phyloP scores from a whole-genome alignment of 2,329 filamentous ascomycete species.

The Aspergillus hiratsukae region DNA sequence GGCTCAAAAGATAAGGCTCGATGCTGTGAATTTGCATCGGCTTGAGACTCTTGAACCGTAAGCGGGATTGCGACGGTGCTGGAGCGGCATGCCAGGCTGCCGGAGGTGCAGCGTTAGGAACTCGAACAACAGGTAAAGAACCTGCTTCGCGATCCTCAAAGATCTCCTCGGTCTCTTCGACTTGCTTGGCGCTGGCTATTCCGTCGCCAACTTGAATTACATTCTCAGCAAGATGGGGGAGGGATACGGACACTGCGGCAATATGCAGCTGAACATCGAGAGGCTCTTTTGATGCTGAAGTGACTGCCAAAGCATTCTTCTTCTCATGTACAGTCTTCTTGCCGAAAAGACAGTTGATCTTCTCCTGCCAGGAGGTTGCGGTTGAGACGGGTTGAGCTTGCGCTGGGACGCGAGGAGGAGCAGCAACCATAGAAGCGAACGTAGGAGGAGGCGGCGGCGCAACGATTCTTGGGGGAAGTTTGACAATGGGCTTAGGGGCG shows the following conservation, averaged over 20 bases:
- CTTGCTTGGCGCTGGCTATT: constrained; percentile 58
- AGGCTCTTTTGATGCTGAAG: constrained; percentile 63
- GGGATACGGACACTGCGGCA: constrained; percentile 64
- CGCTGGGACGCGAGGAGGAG: constrained; percentile 29
- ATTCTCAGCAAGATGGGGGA: constrained; percentile 49
- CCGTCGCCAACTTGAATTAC: constrained; percentile 38
- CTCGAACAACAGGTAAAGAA: constrained; percentile 64
- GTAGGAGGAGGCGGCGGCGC: constrained; percentile 42
- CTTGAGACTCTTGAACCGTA: constrained; percentile 48
- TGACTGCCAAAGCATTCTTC: constrained; percentile 54
- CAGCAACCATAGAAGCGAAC: constrained; percentile 42
- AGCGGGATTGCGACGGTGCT: constrained; percentile 29
- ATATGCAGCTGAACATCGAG: constrained; percentile 54
- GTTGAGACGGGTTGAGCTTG: constrained; percentile 40
- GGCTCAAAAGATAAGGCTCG: constrained; percentile 41
- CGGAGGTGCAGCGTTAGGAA: constrained; percentile 61
- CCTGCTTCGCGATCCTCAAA: constrained; percentile 79
- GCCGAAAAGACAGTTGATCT: constrained; percentile 73
- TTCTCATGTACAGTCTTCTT: constrained; percentile 53
- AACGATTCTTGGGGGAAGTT: constrained; percentile 62
- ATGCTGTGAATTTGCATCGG: constrained; percentile 50
- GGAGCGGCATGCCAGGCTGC: constrained; percentile 59
- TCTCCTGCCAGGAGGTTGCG: constrained; percentile 67
- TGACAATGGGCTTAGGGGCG: constrained; percentile 67
- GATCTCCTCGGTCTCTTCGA: constrained; percentile 74